Evolutionary conservation across 768 basidiomycete species (phyloP), one percentile per base, ranked within the genome.

Genomic region (Boletus huronensis): DNA sequence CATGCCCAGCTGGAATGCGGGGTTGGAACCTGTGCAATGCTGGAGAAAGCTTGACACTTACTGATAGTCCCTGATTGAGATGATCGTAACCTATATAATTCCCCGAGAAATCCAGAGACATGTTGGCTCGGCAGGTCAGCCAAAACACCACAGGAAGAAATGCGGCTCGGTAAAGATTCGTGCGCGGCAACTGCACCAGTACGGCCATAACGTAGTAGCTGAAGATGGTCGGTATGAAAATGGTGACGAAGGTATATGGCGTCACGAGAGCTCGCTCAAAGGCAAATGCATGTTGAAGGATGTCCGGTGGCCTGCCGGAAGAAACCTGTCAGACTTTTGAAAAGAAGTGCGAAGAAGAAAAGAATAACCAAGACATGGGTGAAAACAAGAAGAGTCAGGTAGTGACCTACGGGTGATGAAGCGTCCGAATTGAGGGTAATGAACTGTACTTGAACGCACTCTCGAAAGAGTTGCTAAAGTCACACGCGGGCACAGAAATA

Each of bases 141-240:
- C 75, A 79, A 29, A 80, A 63, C 5, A 80, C 75, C 13, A 80
- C 54, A 3, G 82, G 81, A 26, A 84, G 72, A 34, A 84, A 57
- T 13, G 78, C 76, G 31, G 75, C 54, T 43, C 82, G 78, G 52
- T 78, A 64, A 3, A 68, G 44, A 42, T 69, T 66, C 1, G 82
- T 82, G 31, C 66, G 67, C 0, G 79, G 79, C 14, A 77, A 63
- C 36, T 81, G 70, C 7, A 83, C 79, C 46, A 86, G 74, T 32
- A 82, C 64, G 13, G 83, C 83, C 50, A 79, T 79, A 11, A 61
- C 67, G 70, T 80, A 82, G 66, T 79, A 82, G 53, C 71, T 71
- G 23, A 78, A 51, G 1, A 80, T 21, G 16, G 75, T 65, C 1
- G 79, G 80, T 16, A 78, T 25, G 31, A 82, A 55, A 46, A 74